Base-by-base conservation (phyloP, 805 yeast genomes). In the Wickerhamiella australiensis region DNA sequence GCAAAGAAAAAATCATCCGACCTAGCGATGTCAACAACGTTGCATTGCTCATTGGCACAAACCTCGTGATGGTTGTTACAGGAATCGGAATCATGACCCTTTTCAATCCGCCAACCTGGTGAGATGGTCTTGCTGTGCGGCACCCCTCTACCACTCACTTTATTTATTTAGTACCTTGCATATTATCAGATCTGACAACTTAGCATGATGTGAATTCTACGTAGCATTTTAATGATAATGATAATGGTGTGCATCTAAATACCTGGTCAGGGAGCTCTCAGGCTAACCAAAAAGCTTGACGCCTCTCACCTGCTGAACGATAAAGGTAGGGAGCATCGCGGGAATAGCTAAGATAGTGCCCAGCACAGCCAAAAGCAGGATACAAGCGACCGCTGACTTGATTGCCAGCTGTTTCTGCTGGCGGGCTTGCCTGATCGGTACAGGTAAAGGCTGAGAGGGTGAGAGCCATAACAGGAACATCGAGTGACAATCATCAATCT, bases 381-480 rank as follows among this genome's bases (percentile, higher is more conserved):
- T 47, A 23, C 50, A 52, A 20, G 29, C 20, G 9, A 46, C 26
- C 3, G 38, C 46, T 37, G 47, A 56, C 18, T 29, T n/a, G 7
- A 51, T 45, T 7, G 58, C 49, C 9, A 12, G 23, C 2, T 38
- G 21, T 3, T 48, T 76, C 31, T 86, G 82, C 68, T 82, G 92
- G 63, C 81, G 82, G 70, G 82, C 72, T n/a, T 92, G 79, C 63
- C 80, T 79, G 61, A 84, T 80, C 58, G 94, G 94, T 54, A 94
- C 85, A 72, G 87, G 80, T 60, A 81, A 82, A 69, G 80, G 85
- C 68, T 84, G 77, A 52, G 85, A 74, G 56, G 96, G 96, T 65
- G 82, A 82, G 69, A 88, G 78, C 97, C 97, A 88, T 77, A 88
- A 83, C 67, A 88, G 73, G 88, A 87, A 83, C 59, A 85, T 76